Base-by-base conservation (phyloP, 345 rosid genomes). In the Mallotus nudiflorus region DNA sequence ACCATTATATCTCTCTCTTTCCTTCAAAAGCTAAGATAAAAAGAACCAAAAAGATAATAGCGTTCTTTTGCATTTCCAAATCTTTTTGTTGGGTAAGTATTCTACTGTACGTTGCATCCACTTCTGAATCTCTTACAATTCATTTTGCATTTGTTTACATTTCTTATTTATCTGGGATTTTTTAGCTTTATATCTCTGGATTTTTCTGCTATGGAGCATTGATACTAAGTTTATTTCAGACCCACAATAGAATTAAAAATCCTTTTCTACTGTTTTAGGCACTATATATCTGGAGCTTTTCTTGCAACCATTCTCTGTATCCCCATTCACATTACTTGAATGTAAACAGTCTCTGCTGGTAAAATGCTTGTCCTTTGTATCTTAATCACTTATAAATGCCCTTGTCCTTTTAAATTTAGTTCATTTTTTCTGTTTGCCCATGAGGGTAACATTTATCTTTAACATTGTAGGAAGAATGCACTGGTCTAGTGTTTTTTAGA, bases 121-220 rank as follows among this genome's bases (percentile, higher is more conserved):
- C 81, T 75, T 71, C n/a, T 75, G 78, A 77, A 78, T 83, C 78
- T 80, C 39, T 70, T 71, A 31, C 40, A n/a, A 42, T 65, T 68
- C 65, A 15, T 20, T 1, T 25, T 27, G 22, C 19, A 20, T 0
- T 28, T 44, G 1, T 25, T 9, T 6, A 33, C 14, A 22, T 54
- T 63, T 44, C 24, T 59, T 46, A 14, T 61, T 66, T 74, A 37
- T 24, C 54, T 39, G 27, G 27, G 14, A 70, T 35, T 64, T 52
- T 69, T 25, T 15, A 10, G 52, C 71, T 49, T 70, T n/a, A n/a
- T n/a, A n/a, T n/a, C n/a, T 45, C 60, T 39, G 57, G 39, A 11
- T 82, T 73, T 75, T 78, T 71, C 68, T 14, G 62, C 52, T 61
- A 31, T 67, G 71, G 37, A 75, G 75, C 49, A 11, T 66, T 44